Evolutionary conservation across 164 flowering plant genomes (phyloP).

Genomic region (Aristolochia californica): DNA sequence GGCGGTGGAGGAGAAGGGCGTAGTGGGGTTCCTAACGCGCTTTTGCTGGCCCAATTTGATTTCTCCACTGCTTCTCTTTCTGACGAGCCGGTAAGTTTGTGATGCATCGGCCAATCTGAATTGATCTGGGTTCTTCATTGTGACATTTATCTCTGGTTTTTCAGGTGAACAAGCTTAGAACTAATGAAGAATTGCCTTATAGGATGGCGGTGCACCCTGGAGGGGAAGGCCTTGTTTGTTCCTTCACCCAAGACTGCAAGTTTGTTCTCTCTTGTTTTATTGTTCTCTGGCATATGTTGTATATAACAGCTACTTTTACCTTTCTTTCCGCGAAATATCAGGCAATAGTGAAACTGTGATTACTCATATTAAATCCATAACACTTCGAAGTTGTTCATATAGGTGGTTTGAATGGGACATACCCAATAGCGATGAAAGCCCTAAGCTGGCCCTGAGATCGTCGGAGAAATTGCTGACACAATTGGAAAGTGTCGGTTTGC

Average conservation of each 20-base stretch:
- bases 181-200: slow-evolving; percentile 67
- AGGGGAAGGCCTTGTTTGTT: slow-evolving; percentile 77
- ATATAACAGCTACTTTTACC: background rate
- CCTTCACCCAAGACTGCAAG: slow-evolving; percentile 59
- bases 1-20: slow-evolving; percentile 95
- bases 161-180: slow-evolving; percentile 50
- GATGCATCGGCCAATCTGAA: background rate
- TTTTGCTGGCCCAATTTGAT: slow-evolving; percentile 52
- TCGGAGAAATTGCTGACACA: slow-evolving; percentile 47
- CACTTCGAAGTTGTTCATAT: slow-evolving; percentile 9
- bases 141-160: background rate
- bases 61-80: slow-evolving; percentile 50
- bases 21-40: slow-evolving; percentile 72
- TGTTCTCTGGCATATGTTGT: background rate
- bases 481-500: slow-evolving; percentile 75
- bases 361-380: no score
- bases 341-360: no score
- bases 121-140: background rate
- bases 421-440: slow-evolving; percentile 15
- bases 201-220: slow-evolving; percentile 83
- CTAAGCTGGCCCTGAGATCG: slow-evolving; percentile 29
- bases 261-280: no score
- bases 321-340: background rate
- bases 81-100: slow-evolving; percentile 42
- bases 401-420: slow-evolving; percentile 83